Base-by-base conservation (phyloP, 2,329 filamentous ascomycete genomes). In the Colletotrichum agaves region DNA sequence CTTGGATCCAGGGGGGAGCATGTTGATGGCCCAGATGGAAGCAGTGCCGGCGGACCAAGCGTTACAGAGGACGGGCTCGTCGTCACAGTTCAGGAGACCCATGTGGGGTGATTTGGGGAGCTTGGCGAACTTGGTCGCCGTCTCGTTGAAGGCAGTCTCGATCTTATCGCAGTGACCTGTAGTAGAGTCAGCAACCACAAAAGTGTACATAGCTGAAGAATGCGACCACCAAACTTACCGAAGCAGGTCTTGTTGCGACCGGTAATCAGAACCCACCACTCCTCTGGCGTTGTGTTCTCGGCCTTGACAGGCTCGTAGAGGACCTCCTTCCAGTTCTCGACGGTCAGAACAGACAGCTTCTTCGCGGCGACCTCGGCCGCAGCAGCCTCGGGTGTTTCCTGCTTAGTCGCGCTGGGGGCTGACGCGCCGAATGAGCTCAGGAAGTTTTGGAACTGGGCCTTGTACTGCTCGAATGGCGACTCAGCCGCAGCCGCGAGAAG, bases 231-330 rank as follows among this genome's bases (percentile, higher is more conserved):
- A 47, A 68, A 73, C 84, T 65, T 81, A 88, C 87, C 86, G 75
- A 86, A 90, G 82, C 92, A 95, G 35, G 92, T 93, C 82, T 89
- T 91, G 84, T 94, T 94, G 72, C 91, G 84, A 63, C 92, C 92
- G 10, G 89, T 92, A 72, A 93, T 81, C 72, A 92, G 84, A 69
- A 95, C 82, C 84, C 91, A 90, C 91, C 91, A 94, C 79, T 93
- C 90, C 79, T 91, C 90, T 5, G 91, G 90, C 7, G 80, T 84
- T 8, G 85, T 83, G 70, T 86, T 85, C 31, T 79, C 87, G 8
- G 87, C 79, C 69, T 87, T 82, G 65, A 91, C 87, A 33, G 88
- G 86, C 57, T 82, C 82, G 75, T 87, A 89, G 68, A 95, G 82
- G 3, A 89, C 87, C 27, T 90, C 80, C 77, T 90, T 87, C 91